phyloP scores from a whole-genome alignment of 768 basidiomycete genomes.

The Serendipita indica region DNA sequence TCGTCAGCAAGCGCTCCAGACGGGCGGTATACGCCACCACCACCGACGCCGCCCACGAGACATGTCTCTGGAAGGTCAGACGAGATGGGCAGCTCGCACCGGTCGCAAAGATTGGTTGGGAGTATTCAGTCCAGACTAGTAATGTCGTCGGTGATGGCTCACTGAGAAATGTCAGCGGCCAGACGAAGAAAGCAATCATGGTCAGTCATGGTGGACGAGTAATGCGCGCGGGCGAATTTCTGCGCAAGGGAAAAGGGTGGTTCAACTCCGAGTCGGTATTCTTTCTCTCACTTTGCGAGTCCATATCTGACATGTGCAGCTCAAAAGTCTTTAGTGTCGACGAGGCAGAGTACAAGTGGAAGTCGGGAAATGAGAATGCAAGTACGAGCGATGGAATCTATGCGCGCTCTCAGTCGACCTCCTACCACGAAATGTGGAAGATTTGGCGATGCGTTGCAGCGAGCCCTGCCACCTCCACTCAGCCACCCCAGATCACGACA shows the following conservation, averaged over 20 bases:
- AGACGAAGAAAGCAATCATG: neutral
- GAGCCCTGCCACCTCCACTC: neutral
- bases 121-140: neutral
- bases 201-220: neutral
- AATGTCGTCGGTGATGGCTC: conserved; percentile 1
- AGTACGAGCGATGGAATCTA: neutral
- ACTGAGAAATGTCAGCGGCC: neutral
- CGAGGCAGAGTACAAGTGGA: conserved; percentile 4
- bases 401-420: neutral
- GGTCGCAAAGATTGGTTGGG: neutral
- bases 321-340: neutral
- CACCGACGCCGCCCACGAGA: neutral
- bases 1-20: neutral
- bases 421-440: conserved; percentile 5
- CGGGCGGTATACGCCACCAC: conserved; percentile 7
- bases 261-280: neutral
- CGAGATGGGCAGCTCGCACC: neutral
- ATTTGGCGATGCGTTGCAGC: neutral
- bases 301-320: neutral
- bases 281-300: neutral
- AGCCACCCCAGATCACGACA: neutral
- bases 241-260: neutral
- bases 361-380: neutral
- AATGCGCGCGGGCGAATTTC: neutral
- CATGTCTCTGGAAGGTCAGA: neutral